These are phyloP conservation scores for Candida dajiaensis DNA, from an alignment of 805 yeast genomes.

Conservation along the genomic window DNA sequence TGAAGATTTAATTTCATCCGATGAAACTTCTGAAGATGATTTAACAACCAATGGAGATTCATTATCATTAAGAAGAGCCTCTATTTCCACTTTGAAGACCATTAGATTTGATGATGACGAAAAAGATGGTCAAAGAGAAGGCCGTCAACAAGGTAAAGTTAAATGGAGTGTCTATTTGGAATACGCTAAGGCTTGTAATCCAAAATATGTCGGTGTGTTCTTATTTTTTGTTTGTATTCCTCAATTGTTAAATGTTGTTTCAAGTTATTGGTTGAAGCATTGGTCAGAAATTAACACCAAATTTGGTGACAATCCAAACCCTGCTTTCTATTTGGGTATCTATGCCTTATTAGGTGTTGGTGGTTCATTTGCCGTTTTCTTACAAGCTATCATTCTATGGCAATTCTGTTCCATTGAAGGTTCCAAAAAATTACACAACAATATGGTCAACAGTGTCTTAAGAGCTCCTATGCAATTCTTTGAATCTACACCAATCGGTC, in stretches of 20 bases:
- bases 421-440: constrained; percentile 66
- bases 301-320: constrained; percentile 64
- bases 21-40: constrained; percentile 26
- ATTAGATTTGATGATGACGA: constrained; percentile 29
- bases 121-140: constrained; percentile 49
- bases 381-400: constrained; percentile 69
- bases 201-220: constrained; percentile 54
- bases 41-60: constrained; percentile 25
- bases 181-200: constrained; percentile 86
- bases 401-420: constrained; percentile 78
- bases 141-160: constrained; percentile 89
- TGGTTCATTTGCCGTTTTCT: constrained; percentile 52
- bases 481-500: constrained; percentile 93
- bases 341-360: constrained; percentile 72
- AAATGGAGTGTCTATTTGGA: constrained; percentile 78
- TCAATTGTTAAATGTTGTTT: constrained; percentile 55
- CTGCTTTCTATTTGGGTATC: constrained; percentile 64
- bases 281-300: constrained; percentile 90
- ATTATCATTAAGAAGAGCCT: constrained; percentile 55
- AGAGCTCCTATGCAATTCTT: constrained; percentile 94
- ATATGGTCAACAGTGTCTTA: constrained; percentile 68
- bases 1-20: constrained; percentile 17
- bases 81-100: constrained; percentile 42
- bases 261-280: constrained; percentile 90
- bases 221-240: constrained; percentile 49